phyloP scores from a whole-genome alignment of 495 filamentous ascomycete genomes.

The Xylaria intraflava region DNA sequence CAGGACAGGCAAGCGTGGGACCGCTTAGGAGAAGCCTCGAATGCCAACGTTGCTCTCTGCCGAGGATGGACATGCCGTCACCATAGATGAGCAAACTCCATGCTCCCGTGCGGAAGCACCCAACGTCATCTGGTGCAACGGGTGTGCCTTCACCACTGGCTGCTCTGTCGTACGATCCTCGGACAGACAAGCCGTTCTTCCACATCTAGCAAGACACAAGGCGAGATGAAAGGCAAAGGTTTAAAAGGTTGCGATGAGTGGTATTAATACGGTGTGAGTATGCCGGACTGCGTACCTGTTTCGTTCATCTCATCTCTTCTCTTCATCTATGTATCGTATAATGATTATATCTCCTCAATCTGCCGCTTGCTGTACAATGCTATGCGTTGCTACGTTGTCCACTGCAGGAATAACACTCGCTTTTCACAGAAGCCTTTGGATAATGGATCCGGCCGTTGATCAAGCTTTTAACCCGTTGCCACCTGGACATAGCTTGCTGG shows the following conservation, averaged over 20 bases:
- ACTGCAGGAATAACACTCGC: neutral
- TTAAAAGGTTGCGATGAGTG: neutral
- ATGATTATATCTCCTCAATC: neutral
- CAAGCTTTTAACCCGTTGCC: conserved; percentile 9
- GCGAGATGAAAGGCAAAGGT: neutral
- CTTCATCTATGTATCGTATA: conserved; percentile 3
- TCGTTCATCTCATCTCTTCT: neutral
- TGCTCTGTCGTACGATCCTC: neutral
- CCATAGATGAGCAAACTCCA: too few relatives aligned
- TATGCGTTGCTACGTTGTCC: neutral
- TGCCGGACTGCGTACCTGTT: neutral
- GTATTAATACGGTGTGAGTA: neutral
- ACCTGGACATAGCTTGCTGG: conserved; percentile 87
- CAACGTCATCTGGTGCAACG: neutral
- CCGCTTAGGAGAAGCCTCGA: too few relatives aligned
- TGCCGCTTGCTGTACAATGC: conserved; percentile 7
- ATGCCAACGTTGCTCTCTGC: too few relatives aligned
- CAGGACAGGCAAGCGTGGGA: too few relatives aligned
- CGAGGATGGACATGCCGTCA: too few relatives aligned
- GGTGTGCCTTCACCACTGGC: neutral
- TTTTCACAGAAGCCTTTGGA: neutral
- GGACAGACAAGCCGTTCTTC: neutral
- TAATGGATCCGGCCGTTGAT: neutral
- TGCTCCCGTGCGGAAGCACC: too few relatives aligned
- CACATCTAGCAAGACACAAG: too few relatives aligned